These are phyloP conservation scores for Globisporangium splendens DNA, from an alignment of 352 stramenopile species.

Conservation along the genomic window DNA sequence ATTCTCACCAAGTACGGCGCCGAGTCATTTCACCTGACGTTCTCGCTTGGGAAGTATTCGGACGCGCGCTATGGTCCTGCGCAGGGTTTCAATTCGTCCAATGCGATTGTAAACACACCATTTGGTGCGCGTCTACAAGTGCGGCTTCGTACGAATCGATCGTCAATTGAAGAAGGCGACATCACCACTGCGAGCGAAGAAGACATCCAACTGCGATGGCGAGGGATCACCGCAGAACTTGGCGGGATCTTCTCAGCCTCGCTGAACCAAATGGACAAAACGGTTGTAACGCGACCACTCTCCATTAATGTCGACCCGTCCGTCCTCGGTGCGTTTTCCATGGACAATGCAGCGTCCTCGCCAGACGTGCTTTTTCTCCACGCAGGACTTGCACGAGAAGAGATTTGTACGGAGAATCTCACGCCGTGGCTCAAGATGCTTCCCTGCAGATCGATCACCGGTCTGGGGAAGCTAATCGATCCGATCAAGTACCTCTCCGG, in stretches of 20 bases:
- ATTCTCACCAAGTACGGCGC: constrained; percentile 71
- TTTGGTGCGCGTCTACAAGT: constrained; percentile 68
- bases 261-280: constrained; percentile 74
- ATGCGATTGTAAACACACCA: constrained; percentile 34
- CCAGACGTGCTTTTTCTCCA: constrained; percentile 34
- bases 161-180: neutral
- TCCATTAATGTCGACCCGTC: constrained; percentile 7
- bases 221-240: constrained; percentile 67
- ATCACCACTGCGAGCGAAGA: constrained; percentile 7
- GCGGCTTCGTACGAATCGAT: constrained; percentile 20
- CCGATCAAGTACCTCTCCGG: constrained; percentile 70
- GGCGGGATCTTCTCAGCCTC: constrained; percentile 82
- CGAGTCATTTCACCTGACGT: constrained; percentile 63
- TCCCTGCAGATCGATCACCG: constrained; percentile 59
- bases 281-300: constrained; percentile 26
- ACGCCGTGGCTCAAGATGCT: constrained; percentile 88
- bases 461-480: constrained; percentile 67
- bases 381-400: constrained; percentile 69
- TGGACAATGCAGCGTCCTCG: neutral
- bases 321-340: constrained; percentile 19
- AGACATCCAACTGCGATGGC: constrained; percentile 40
- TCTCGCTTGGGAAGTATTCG: constrained; percentile 57
- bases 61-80: constrained; percentile 43
- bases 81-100: constrained; percentile 5
- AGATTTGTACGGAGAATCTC: constrained; percentile 87